Evolutionary conservation across 2,329 filamentous ascomycete genomes (phyloP), one percentile per base, ranked within the genome.

Genomic region (Fusarium irregulare): DNA sequence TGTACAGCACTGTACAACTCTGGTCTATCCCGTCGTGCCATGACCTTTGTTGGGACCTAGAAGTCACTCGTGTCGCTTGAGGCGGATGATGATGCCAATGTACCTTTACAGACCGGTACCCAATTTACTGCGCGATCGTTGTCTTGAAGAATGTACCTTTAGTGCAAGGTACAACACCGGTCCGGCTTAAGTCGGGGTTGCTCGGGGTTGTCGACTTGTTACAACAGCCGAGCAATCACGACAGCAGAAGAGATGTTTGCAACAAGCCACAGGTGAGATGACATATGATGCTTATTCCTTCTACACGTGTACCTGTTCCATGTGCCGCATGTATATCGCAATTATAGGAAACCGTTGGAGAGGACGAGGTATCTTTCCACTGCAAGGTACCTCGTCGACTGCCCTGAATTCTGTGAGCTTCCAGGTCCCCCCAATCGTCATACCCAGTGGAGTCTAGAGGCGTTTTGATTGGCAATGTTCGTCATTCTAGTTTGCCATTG

Each of bases 381-480:
- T 64, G 23, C 28, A 18, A 25, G 50, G 41, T 54, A 60, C 54
- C 50, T 64, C 11, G 16, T 28, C 20, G 16, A 12, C 23, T 41
- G 34, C n/a, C 23, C n/a, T 45, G 44, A 50, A 60, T 75, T 74
- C 71, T 64, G 54, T 42, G 62, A 60, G 69, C 66, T 75, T 75
- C 51, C 51, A 55, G 34, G 49, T 46, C 37, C 25, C 69, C 53
- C 71, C 66, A 64, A 60, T 71, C 72, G 60, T 72, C 73, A 74
- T 72, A 66, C 72, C 73, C 71, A 70, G 74, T 76, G 74, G 74
- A 53, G 34, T 48, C 45, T 30, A 27, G 16, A 32, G 18, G 9
- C 44, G 34, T 40, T 41, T 47, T 76, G 64, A 76, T 76, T 76
- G 74, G 74, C 51, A 55, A 32, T 50, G 55, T 34, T 71, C 68